Conservation (phyloP, 169 alveolate species). For the Cyclospora cayetanensis region DNA sequence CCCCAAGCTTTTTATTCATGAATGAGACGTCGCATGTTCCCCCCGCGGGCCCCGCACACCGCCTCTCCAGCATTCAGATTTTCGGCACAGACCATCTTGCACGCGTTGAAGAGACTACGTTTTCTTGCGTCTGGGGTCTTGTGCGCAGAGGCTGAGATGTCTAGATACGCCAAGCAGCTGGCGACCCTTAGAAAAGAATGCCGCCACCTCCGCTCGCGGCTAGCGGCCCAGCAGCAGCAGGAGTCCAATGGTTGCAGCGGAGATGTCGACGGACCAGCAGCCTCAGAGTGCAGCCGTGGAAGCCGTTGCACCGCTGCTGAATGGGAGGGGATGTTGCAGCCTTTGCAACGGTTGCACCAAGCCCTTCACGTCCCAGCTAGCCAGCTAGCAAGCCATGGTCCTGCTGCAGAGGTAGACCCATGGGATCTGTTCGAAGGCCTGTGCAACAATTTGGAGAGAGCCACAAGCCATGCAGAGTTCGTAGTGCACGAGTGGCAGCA, state of each 20-base stretch:
- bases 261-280: background rate
- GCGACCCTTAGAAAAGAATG: background rate
- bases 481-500: background rate
- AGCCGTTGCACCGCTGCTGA: background rate
- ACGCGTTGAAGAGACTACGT: too few relatives aligned
- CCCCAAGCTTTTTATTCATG: too few relatives aligned
- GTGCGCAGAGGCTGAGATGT: constrained; percentile 28
- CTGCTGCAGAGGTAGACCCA: background rate
- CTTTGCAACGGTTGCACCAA: background rate
- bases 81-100: too few relatives aligned
- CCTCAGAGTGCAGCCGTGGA: background rate
- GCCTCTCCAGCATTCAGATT: too few relatives aligned
- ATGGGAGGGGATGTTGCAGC: background rate
- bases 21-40: too few relatives aligned
- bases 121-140: background rate
- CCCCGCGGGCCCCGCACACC: too few relatives aligned
- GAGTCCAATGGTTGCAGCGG: too few relatives aligned
- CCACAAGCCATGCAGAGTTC: background rate
- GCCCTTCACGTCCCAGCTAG: constrained; percentile 30
- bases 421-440: constrained; percentile 10
- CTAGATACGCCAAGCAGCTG: constrained; percentile 33
- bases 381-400: constrained; percentile 34
- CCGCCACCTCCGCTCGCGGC: constrained; percentile 20
- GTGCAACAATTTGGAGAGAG: constrained; percentile 13
- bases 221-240: too few relatives aligned